Conservation (phyloP, 768 basidiomycete species). For the Suillus bovinus region DNA sequence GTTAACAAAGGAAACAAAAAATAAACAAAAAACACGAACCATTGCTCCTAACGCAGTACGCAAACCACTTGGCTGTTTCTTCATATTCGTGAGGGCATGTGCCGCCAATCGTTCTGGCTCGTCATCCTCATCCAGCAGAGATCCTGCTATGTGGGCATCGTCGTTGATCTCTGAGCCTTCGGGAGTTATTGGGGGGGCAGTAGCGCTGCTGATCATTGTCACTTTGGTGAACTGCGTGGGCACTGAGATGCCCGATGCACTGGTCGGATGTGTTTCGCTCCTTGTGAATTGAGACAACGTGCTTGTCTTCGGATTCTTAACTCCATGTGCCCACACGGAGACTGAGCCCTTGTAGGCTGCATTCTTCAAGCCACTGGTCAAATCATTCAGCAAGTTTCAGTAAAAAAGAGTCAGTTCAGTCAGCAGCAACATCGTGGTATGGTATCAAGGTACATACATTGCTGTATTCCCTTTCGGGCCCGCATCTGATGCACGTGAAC, state of each 20-base stretch:
- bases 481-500: neutral
- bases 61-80: neutral
- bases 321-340: neutral
- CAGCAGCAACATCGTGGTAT: neutral
- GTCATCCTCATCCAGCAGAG: neutral
- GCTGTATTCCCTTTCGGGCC: neutral
- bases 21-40: neutral
- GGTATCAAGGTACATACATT: neutral
- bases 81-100: neutral
- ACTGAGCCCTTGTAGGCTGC: neutral
- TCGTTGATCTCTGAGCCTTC: neutral
- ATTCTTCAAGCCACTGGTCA: neutral
- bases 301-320: neutral
- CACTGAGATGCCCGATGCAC: neutral
- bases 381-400: neutral
- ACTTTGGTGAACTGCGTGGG: neutral
- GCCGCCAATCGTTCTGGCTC: neutral
- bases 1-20: neutral
- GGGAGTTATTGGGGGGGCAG: neutral
- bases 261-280: neutral
- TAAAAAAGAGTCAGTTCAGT: neutral
- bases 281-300: neutral
- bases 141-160: neutral
- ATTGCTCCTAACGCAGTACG: neutral
- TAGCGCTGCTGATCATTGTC: neutral